Evolutionary conservation across 148 eudicot genomes (phyloP), one percentile per base, ranked within the genome.

Genomic region (Cornus suecica): DNA sequence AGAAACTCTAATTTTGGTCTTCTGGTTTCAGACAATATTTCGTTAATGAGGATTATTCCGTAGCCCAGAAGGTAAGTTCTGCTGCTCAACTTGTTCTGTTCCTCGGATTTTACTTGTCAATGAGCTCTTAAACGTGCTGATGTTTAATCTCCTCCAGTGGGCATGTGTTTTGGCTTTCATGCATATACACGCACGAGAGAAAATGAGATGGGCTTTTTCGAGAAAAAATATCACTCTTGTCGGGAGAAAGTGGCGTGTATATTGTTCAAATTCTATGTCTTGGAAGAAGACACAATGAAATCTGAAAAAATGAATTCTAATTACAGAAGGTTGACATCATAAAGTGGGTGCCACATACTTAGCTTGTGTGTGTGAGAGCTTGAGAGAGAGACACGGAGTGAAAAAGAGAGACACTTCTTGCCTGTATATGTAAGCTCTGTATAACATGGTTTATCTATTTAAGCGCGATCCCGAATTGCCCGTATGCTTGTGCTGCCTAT

Each of bases 11-110:
- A 63, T 51, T 69, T 41, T 29, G 65, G 7, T 37, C 45, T 70
- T 51, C 54, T 75, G 60, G 48, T 91, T 86, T 77, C 97, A 94
- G 98, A 89, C 98, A 92, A 79, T 92, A 92, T 80, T 94, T 94
- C 81, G 95, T 94, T 25, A 83, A 89, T 69, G 73, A 69, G 76
- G 96, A 94, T 86, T 97, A 92, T 75, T 80, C 90, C 24, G 91
- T 94, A 58, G 83, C 97, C 62, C 89, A 90, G 68, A 94, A 90
- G 98, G 98, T 92, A 74, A 82, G 31, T 66, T 68, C 5, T 51
- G 34, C 42, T 30, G 22, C 51, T 25, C 23, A 41, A 68, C 41
- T 72, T 73, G 58, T 68, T 75, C n/a, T 15, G 31, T 67, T 54
- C 15, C 63, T 62, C 2, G 22, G 52, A 62, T 29, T 8, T 41